phyloP scores from a whole-genome alignment of 345 rosid genomes.

The Laguncularia racemosa region DNA sequence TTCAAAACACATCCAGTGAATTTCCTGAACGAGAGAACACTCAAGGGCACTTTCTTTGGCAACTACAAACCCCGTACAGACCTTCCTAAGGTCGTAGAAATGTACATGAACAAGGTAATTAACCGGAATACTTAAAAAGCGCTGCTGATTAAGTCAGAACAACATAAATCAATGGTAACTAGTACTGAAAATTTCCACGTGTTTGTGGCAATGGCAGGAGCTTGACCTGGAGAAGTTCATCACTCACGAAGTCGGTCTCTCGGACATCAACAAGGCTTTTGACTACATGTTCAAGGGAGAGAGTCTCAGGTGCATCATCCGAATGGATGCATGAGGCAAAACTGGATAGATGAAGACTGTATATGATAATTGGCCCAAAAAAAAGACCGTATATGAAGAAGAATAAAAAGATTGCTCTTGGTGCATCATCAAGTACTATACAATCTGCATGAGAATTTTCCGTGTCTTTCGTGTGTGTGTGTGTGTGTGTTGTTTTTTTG shows the following conservation, averaged over 20 bases:
- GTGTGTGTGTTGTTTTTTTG: too few relatives aligned
- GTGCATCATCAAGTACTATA: too few relatives aligned
- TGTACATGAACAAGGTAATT: conserved; percentile 31
- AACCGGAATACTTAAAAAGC: background rate
- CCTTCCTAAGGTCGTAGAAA: conserved; percentile 32
- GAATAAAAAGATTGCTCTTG: too few relatives aligned
- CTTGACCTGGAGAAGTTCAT: conserved; percentile 43
- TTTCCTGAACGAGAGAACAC: conserved; percentile 31
- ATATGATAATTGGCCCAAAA: too few relatives aligned
- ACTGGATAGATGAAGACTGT: background rate
- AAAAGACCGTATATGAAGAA: too few relatives aligned
- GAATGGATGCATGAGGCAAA: conserved; percentile 20
- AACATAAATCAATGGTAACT: too few relatives aligned
- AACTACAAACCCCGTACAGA: conserved; percentile 38
- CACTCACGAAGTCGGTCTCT: conserved; percentile 36
- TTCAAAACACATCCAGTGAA: conserved; percentile 35
- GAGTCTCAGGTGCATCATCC: conserved; percentile 37
- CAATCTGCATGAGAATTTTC: too few relatives aligned
- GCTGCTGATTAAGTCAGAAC: too few relatives aligned
- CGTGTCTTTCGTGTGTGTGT: too few relatives aligned
- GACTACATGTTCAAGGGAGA: conserved; percentile 42
- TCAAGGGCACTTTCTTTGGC: conserved; percentile 37
- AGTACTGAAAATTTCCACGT: background rate
- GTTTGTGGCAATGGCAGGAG: conserved; percentile 16
- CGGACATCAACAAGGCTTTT: conserved; percentile 47